Conservation (phyloP, 2,329 filamentous ascomycete genomes). For the Herpotrichia juniperi region DNA sequence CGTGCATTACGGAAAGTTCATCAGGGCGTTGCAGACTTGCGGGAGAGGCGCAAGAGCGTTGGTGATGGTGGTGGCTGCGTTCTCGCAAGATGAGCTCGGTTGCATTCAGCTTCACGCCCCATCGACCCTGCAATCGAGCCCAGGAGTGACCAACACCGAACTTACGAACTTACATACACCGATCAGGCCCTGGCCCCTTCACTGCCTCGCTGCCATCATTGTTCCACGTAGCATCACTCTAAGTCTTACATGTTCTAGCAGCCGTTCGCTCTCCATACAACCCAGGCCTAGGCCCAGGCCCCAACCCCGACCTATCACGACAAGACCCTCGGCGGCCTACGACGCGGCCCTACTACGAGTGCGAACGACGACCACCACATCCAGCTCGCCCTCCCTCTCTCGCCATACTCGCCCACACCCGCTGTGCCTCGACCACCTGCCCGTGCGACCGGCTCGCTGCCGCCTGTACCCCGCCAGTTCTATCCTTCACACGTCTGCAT, state of each 20-base stretch:
- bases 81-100: neutral
- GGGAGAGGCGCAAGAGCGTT: constrained; percentile 4
- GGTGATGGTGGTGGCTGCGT: constrained; percentile 7
- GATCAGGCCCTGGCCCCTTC: neutral
- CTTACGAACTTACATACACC: too few species aligned
- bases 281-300: constrained; percentile 4
- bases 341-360: constrained; percentile 4
- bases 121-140: neutral
- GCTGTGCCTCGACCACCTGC: constrained; percentile 9
- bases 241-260: neutral
- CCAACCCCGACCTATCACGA: constrained; percentile 16
- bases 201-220: constrained; percentile 6
- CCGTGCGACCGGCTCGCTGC: constrained; percentile 15
- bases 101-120: constrained; percentile 16
- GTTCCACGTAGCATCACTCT: constrained; percentile 4
- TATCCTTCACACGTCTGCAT: constrained; percentile 21
- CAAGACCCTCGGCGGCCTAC: neutral
- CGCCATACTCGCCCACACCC: constrained; percentile 4
- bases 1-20: constrained; percentile 8
- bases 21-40: constrained; percentile 11
- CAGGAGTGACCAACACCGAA: constrained; percentile 1
- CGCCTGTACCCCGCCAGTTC: constrained; percentile 30
- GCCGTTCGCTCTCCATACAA: constrained; percentile 10
- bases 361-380: neutral
- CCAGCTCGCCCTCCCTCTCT: constrained; percentile 9